Conservation (phyloP, 352 stramenopile genomes). For the Pythium insidiosum region DNA sequence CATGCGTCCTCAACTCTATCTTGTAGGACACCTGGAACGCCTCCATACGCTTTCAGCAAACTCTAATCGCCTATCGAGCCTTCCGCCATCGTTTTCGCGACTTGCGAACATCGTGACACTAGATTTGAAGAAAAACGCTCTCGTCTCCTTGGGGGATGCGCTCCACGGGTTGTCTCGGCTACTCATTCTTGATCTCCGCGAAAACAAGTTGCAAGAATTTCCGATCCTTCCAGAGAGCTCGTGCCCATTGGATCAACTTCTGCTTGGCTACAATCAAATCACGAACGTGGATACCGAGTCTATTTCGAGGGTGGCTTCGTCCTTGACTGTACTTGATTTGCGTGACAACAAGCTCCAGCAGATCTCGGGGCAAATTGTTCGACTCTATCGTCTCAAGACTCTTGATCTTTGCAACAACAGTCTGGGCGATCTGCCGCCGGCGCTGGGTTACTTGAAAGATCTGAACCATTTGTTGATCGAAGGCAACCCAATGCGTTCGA, state of each 20-base stretch:
- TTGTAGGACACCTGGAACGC: constrained; percentile 23
- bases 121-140: constrained; percentile 69
- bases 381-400: constrained; percentile 67
- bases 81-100: constrained; percentile 36
- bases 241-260: constrained; percentile 52
- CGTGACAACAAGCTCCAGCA: constrained; percentile 71
- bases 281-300: constrained; percentile 30
- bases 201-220: constrained; percentile 64
- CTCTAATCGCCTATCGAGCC: constrained; percentile 45
- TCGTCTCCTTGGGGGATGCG: constrained; percentile 24
- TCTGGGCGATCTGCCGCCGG: constrained; percentile 56
- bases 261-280: constrained; percentile 68
- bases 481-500: constrained; percentile 67
- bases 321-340: constrained; percentile 65
- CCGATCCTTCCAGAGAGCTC: constrained; percentile 35
- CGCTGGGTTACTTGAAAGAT: constrained; percentile 67
- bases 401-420: constrained; percentile 84
- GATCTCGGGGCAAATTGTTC: constrained; percentile 46
- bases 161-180: constrained; percentile 26
- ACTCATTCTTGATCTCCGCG: constrained; percentile 60
- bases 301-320: constrained; percentile 43
- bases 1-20: too few relatives aligned
- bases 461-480: constrained; percentile 69
- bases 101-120: constrained; percentile 42
- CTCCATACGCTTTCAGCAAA: constrained; percentile 54